phyloP scores from a whole-genome alignment of 148 eudicot species.

The Bassia scoparia region DNA sequence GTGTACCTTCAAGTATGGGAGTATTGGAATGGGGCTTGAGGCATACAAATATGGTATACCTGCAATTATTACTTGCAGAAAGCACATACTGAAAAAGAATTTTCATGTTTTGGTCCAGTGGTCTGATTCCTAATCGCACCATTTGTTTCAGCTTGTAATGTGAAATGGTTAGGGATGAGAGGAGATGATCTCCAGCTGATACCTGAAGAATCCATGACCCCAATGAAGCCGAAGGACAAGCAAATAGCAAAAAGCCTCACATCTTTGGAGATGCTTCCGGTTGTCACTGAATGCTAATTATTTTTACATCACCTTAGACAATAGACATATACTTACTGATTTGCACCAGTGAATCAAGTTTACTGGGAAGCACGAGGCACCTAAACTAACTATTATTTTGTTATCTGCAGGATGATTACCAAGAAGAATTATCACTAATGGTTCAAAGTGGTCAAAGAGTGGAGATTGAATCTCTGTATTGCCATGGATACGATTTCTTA shows the following conservation, averaged over 20 bases:
- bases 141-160: slow-evolving; percentile 70
- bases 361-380: not conserved
- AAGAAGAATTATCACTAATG: slow-evolving; percentile 80
- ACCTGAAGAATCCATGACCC: slow-evolving; percentile 68
- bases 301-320: not conserved
- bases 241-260: slow-evolving; percentile 86
- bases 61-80: not conserved
- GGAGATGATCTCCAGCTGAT: slow-evolving; percentile 66
- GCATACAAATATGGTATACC: slow-evolving; percentile 90
- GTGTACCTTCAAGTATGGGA: slow-evolving; percentile 89
- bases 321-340: not conserved
- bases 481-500: slow-evolving; percentile 73
- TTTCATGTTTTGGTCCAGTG: not conserved
- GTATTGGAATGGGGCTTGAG: slow-evolving; percentile 94
- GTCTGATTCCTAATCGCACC: not conserved
- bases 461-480: slow-evolving; percentile 90
- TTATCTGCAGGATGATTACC: slow-evolving; percentile 59
- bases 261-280: slow-evolving; percentile 70
- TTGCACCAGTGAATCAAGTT: not conserved
- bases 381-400: not conserved
- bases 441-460: slow-evolving; percentile 69
- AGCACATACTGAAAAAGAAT: not conserved
- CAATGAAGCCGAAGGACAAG: slow-evolving; percentile 63
- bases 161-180: slow-evolving; percentile 83
- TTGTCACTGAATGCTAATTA: slow-evolving; percentile 4